Base-by-base conservation (phyloP, 495 filamentous ascomycete species). In the Thozetella sp. region DNA sequence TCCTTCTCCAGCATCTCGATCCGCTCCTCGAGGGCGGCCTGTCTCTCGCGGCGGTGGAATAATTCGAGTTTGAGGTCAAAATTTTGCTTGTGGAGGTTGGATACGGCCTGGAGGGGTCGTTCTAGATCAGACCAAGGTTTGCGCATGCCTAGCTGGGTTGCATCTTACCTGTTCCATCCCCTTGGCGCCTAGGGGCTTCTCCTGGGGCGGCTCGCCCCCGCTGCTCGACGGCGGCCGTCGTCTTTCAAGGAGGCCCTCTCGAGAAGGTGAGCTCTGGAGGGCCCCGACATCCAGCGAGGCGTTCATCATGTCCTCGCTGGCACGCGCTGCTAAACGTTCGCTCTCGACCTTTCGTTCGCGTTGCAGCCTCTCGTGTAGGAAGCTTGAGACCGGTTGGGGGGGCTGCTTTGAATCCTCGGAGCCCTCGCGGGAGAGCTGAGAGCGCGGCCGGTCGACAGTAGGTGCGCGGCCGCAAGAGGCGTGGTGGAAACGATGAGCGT, bases 1-100 rank as follows among this genome's bases (percentile, higher is more conserved):
- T 84, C 72, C 3, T 65, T 74, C 57, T 85, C 80, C 19, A 90
- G 80, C 55, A 79, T 80, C 50, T 90, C 83, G 46, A 92, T 62
- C 46, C 85, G 79, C 55, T 84, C 80, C 64, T 90, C 87, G 43
- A 93, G 63, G 3, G 58, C 58, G 17, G 70, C 72, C 63, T 84
- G 80, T 53, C 73, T 74, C 66, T 86, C 76, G 24, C 91, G 85
- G 52, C 88, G 82, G 62, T 97, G 90, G 64, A 85, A 90, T 1
- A 97, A 79, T 60, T 94, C 90, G 51, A 97, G 78, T 71, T 96
- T 96, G 57, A 97, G 78, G 67, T 93, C 90, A 67, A 96, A 97
- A 64, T 96, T 95, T 67, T 94, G 85, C 66, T 96, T 96, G 67
- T 89, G 88, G 50, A 96, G 75, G 51, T 84, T 90, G 20, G 74